Percentiles rank a stretch among this genome's conserved stretches.
Conservation (phyloP, 192 early-diverging fungal genomes). For the Coemansia sp. region DNA sequence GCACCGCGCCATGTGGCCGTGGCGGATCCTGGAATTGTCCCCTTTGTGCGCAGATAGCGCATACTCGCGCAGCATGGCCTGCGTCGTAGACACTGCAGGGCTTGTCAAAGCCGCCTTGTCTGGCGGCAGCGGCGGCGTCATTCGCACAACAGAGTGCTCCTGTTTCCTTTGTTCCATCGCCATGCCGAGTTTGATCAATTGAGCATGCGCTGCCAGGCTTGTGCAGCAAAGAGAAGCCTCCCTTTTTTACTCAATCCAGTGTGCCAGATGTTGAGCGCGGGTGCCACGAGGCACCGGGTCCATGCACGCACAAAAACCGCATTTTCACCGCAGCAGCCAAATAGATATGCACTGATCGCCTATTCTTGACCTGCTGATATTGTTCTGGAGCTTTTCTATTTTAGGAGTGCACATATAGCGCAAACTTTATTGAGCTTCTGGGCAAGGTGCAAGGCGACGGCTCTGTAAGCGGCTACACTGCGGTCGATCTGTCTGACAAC, state of each 20-base stretch:
- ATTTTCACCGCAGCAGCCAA: not conserved
- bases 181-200: constrained; percentile 8
- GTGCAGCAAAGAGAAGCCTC: constrained; percentile 6
- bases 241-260: not conserved
- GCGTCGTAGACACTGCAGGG: not conserved
- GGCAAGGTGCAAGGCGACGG: constrained; percentile 50
- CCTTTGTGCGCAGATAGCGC: not conserved
- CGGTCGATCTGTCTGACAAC: constrained; percentile 43
- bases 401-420: constrained; percentile 48
- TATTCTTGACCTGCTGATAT: not conserved
- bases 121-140: not conserved
- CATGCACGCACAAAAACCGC: not conserved
- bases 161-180: constrained; percentile 2
- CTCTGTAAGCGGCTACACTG: constrained; percentile 39
- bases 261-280: not conserved
- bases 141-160: not conserved
- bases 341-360: not conserved
- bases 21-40: not conserved
- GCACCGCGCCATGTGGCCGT: not conserved
- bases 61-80: not conserved
- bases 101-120: not conserved
- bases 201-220: constrained; percentile 1
- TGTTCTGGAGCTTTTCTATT: constrained; percentile 9
- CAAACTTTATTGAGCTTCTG: constrained; percentile 37
- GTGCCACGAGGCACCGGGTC: constrained; percentile 3